Percentiles rank a stretch among this genome's conserved stretches.
Conservation (phyloP, 2,329 filamentous ascomycete genomes). For the Claviceps africana region DNA sequence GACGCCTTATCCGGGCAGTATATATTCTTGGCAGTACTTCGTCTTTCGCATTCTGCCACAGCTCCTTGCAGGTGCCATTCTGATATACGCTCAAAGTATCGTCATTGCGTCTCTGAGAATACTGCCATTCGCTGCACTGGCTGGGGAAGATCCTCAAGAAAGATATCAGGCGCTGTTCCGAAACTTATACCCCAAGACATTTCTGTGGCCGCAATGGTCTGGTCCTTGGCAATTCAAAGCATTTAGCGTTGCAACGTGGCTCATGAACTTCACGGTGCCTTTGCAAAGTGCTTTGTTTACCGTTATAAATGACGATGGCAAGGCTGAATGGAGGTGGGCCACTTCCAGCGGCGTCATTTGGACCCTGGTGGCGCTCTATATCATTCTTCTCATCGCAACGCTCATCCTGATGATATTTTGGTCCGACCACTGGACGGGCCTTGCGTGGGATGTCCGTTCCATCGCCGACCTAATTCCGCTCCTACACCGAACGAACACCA, state of each 20-base stretch:
- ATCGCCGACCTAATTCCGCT: conserved; percentile 70
- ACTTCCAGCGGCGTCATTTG: conserved; percentile 66
- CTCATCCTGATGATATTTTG: conserved; percentile 47
- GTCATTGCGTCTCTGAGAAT: conserved; percentile 62
- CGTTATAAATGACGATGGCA: conserved; percentile 38
- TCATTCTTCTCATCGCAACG: conserved; percentile 46
- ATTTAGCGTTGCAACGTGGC: conserved; percentile 58
- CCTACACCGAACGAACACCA: conserved; percentile 65
- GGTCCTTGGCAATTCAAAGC: conserved; percentile 54
- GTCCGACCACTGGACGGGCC: conserved; percentile 50
- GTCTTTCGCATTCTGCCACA: conserved; percentile 77
- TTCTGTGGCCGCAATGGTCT: conserved; percentile 43
- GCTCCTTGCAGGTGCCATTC: conserved; percentile 53
- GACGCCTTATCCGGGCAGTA: conserved; percentile 47
- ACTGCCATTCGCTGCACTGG: conserved; percentile 66
- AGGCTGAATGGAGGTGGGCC: conserved; percentile 59
- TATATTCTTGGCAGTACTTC: conserved; percentile 67
- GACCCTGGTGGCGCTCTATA: conserved; percentile 62
- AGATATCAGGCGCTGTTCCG: conserved; percentile 54
- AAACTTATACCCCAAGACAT: conserved; percentile 54
- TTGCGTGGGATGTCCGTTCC: conserved; percentile 74
- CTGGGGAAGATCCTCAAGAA: conserved; percentile 43
- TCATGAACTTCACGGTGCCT: conserved; percentile 66
- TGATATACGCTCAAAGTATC: conserved; percentile 66
- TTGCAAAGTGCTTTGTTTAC: conserved; percentile 68